A percentile compares a stretch with the other conserved stretches of the same genome.
These are phyloP conservation scores for Selaginella tamariscina DNA, from an alignment of 75 land plant genomes.

Conservation along the genomic window DNA sequence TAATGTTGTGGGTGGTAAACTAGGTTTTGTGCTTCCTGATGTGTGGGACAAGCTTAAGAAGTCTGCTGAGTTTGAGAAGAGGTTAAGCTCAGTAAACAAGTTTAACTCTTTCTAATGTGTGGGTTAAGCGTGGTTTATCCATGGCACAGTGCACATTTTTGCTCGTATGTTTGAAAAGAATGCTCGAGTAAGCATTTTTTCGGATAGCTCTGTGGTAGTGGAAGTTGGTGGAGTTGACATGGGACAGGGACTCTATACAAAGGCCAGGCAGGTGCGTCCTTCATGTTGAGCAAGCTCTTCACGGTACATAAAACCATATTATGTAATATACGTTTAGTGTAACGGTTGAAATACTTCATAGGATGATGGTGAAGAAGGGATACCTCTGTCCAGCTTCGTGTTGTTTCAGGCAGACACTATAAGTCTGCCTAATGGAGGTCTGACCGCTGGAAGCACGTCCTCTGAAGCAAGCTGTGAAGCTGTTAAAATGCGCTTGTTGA, in stretches of 20 bases:
- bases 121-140: constrained; percentile 77
- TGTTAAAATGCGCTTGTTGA: constrained; percentile 42
- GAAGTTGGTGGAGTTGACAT: constrained; percentile 92
- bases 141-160: constrained; percentile 44
- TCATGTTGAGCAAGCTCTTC: constrained; percentile 26
- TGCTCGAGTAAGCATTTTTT: constrained; percentile 64
- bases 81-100: constrained; percentile 23
- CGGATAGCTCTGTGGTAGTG: constrained; percentile 73
- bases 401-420: constrained; percentile 68
- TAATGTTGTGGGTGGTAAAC: constrained; percentile 22
- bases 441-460: constrained; percentile 70
- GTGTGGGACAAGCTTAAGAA: constrained; percentile 42
- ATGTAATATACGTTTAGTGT: no score
- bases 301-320: no score
- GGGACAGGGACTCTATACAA: constrained; percentile 91
- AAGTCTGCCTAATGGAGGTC: constrained; percentile 78
- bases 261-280: constrained; percentile 73
- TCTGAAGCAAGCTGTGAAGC: constrained; percentile 93
- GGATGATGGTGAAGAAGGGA: constrained; percentile 17
- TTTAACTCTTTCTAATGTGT: constrained; percentile 46
- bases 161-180: constrained; percentile 35
- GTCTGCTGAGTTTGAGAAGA: constrained; percentile 10
- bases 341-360: no score
- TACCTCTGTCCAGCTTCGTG: constrained; percentile 41
- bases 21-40: constrained; percentile 48